Evolutionary conservation across 2,329 filamentous ascomycete species (phyloP).

Genomic region (Diplodia scrobiculata): DNA sequence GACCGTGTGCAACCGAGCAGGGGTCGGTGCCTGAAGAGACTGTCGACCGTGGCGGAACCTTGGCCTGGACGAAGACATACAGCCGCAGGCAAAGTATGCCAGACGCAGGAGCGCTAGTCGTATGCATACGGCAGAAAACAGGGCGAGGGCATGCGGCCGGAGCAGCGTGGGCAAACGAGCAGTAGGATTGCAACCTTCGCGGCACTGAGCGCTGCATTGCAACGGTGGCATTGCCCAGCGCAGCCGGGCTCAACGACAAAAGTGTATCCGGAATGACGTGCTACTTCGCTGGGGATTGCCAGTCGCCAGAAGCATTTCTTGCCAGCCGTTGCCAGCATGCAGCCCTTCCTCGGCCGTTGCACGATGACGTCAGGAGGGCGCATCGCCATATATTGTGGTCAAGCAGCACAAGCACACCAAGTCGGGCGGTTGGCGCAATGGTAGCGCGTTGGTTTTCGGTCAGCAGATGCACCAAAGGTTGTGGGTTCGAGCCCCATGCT

Average conservation of each 20-base stretch:
- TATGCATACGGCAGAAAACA: neutral
- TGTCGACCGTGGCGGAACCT: neutral
- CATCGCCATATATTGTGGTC: neutral
- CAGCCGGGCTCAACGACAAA: neutral
- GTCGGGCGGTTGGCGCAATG: constrained; percentile 34
- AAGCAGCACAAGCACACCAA: fast-evolving
- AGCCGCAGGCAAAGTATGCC: neutral
- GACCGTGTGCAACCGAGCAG: neutral
- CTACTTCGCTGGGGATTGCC: neutral
- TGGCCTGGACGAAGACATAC: neutral
- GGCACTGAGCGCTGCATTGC: constrained; percentile 5
- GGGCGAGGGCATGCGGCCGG: neutral
- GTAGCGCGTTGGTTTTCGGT: constrained; percentile 37
- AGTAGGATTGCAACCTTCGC: neutral
- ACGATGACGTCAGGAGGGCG: neutral
- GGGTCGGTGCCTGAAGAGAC: neutral
- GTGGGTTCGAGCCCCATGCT: constrained; percentile 37
- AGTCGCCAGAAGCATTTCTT: neutral
- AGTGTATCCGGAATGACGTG: neutral
- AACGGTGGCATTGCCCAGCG: constrained; percentile 16
- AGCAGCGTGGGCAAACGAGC: neutral
- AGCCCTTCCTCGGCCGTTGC: neutral
- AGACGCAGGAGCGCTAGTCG: neutral
- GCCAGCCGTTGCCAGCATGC: neutral
- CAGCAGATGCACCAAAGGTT: constrained; percentile 34